phyloP scores from a whole-genome alignment of 352 stramenopile species.

The Phytophthora sansomeana region DNA sequence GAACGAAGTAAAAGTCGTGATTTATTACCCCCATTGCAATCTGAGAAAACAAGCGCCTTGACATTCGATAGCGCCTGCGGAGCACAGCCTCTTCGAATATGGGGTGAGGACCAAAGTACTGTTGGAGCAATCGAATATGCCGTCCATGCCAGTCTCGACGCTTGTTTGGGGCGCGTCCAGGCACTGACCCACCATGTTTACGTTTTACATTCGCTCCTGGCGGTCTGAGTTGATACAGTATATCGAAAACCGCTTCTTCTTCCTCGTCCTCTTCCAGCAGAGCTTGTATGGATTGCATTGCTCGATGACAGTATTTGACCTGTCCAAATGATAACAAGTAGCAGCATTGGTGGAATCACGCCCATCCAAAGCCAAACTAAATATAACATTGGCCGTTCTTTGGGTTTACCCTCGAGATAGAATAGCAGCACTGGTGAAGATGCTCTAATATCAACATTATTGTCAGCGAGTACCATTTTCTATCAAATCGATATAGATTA shows the following conservation, averaged over 20 bases:
- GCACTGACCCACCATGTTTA: background rate
- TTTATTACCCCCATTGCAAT: background rate
- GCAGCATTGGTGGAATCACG: background rate
- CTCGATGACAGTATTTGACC: background rate
- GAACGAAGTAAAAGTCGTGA: background rate
- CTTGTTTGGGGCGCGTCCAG: conserved; percentile 1
- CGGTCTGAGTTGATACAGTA: background rate
- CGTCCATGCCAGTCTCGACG: background rate
- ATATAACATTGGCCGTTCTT: too few species aligned
- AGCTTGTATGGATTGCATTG: background rate
- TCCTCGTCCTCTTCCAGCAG: background rate
- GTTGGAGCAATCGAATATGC: background rate
- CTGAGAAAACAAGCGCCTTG: background rate
- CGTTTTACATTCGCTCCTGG: background rate
- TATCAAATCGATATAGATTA: too few species aligned
- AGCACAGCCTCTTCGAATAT: background rate
- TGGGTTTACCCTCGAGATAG: too few species aligned
- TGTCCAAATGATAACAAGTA: background rate
- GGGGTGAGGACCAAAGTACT: background rate
- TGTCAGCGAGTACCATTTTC: too few species aligned
- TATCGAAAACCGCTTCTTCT: background rate
- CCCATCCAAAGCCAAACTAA: too few species aligned
- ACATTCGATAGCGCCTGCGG: background rate
- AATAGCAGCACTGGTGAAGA: too few species aligned
- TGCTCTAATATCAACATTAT: too few species aligned